These are phyloP conservation scores for Rhododendron williamsianum DNA, from an alignment of 148 eudicot species.

Conservation along the genomic window DNA sequence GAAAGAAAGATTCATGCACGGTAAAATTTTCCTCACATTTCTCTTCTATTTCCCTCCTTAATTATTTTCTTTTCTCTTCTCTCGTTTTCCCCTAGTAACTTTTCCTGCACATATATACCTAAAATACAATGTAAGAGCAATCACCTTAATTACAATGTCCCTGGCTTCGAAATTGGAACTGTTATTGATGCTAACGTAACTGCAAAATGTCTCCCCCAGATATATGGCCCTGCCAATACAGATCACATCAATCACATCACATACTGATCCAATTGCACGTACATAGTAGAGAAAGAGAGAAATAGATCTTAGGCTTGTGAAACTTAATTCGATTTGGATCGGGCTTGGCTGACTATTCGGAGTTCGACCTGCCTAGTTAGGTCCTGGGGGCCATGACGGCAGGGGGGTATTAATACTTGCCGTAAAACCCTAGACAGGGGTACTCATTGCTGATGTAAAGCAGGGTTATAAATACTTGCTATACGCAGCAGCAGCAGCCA, in stretches of 20 bases:
- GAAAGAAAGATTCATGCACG: not conserved
- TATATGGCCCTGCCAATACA: slow-evolving; percentile 67
- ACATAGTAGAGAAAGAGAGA: not conserved
- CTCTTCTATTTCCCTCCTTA: no score
- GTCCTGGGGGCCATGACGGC: no score
- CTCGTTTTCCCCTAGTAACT: no score
- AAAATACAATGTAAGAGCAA: not conserved
- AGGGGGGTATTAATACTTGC: no score
- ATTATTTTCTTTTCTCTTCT: no score
- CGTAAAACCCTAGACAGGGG: no score
- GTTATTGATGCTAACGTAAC: slow-evolving; percentile 90
- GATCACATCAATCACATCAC: slow-evolving; percentile 3
- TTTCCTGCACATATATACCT: not conserved
- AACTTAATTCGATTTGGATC: not conserved
- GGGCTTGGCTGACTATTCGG: not conserved
- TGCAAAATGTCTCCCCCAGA: slow-evolving; percentile 97
- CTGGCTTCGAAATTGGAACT: slow-evolving; percentile 82
- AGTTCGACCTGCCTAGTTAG: not conserved
- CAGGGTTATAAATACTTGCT: no score
- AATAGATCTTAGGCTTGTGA: no score
- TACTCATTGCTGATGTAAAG: no score
- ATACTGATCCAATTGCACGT: not conserved
- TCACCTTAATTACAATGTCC: slow-evolving; percentile 81
- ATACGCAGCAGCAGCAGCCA: no score
- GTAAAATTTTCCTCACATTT: no score